Conservation (phyloP, 805 yeast genomes). For the Ogataea methanolica region DNA sequence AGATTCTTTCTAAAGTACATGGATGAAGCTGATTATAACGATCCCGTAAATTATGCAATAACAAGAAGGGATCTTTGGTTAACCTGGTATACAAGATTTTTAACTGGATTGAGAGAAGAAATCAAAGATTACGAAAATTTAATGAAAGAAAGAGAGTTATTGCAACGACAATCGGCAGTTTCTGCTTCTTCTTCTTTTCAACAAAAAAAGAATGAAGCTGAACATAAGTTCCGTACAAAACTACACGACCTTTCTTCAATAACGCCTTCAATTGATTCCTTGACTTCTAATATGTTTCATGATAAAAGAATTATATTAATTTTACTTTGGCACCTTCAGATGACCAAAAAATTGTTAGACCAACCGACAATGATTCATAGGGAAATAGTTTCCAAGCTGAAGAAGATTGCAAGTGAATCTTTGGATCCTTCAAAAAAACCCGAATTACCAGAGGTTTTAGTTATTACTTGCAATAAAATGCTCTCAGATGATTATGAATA, state of each 20-base stretch:
- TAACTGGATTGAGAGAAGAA: conserved; percentile 14
- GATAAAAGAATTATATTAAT: conserved; percentile 26
- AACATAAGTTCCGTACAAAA: conserved; percentile 8
- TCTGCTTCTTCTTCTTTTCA: conserved; percentile 5
- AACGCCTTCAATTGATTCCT: conserved; percentile 12
- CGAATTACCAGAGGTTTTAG: conserved; percentile 20
- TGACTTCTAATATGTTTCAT: conserved; percentile 21
- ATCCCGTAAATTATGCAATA: conserved; percentile 28
- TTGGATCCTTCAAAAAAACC: conserved; percentile 17
- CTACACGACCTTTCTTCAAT: conserved; percentile 15
- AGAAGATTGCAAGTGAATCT: conserved; percentile 4
- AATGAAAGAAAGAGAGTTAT: conserved; percentile 3
- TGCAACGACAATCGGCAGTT: background rate
- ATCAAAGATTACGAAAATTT: conserved; percentile 14
- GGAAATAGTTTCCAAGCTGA: conserved; percentile 7
- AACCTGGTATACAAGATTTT: conserved; percentile 23
- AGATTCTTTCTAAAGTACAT: conserved; percentile 28
- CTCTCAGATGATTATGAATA: conserved; percentile 11
- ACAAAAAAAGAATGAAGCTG: conserved; percentile 11
- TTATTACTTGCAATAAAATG: conserved; percentile 26
- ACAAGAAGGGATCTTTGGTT: conserved; percentile 29
- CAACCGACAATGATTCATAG: conserved; percentile 18
- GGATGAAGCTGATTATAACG: conserved; percentile 30
- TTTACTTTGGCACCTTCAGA: conserved; percentile 28
- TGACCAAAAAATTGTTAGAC: conserved; percentile 23